Percentiles rank a stretch among this genome's conserved stretches.
Conservation (phyloP, 805 yeast genomes). For the Tanozyma kutaoensis region DNA sequence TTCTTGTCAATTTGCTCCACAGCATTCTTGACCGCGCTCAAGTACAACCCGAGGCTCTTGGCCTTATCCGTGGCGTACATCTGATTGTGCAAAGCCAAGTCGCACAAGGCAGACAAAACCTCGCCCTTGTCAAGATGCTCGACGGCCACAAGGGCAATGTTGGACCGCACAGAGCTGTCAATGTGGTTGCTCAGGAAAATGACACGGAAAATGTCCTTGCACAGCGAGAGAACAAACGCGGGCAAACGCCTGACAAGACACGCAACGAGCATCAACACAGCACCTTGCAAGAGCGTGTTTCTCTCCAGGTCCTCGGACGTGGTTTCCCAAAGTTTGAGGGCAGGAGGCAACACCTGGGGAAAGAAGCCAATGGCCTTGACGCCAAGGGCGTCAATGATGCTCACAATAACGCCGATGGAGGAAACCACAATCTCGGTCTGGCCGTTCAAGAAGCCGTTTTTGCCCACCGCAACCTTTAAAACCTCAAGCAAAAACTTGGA, state of each 20-base stretch:
- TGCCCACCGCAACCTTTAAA: conserved; percentile 34
- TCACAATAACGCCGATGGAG: conserved; percentile 58
- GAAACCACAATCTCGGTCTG: conserved; percentile 58
- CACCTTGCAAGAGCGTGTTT: conserved; percentile 41
- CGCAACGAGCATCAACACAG: conserved; percentile 60
- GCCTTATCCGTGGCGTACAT: conserved; percentile 20
- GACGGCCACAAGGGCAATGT: conserved; percentile 47
- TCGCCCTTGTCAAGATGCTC: conserved; percentile 55
- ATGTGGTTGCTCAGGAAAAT: conserved; percentile 46
- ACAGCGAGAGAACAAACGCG: conserved; percentile 60
- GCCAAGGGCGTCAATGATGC: conserved; percentile 62
- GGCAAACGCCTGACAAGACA: conserved; percentile 76
- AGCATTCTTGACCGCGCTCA: conserved; percentile 52
- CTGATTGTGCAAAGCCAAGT: conserved; percentile 40
- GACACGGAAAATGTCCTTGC: conserved; percentile 47
- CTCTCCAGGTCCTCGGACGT: conserved; percentile 6
- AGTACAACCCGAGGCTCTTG: conserved; percentile 46
- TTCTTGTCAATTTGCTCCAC: conserved; percentile 62
- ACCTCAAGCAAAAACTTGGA: conserved; percentile 33
- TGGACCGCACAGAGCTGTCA: conserved; percentile 45
- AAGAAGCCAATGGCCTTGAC: conserved; percentile 76
- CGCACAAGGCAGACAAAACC: conserved; percentile 46
- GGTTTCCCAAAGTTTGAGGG: conserved; percentile 44
- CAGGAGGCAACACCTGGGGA: conserved; percentile 73
- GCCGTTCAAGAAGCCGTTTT: conserved; percentile 38